A percentile compares a stretch with the other conserved stretches of the same genome.
phyloP scores from a whole-genome alignment of 1,139 yeast genomes.

The Yamadazyma siamensis region DNA sequence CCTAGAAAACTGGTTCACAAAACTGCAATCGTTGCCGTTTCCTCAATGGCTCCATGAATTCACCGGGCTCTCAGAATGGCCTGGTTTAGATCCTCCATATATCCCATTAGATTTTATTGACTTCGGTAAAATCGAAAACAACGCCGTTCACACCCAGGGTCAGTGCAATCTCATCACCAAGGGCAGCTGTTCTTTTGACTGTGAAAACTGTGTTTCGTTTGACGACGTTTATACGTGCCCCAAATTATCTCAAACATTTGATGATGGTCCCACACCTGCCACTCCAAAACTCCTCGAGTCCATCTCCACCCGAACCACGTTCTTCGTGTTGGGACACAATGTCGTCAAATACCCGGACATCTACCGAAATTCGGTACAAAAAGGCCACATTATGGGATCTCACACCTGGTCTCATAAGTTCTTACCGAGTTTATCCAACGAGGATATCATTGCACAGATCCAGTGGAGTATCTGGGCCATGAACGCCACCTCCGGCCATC shows the following conservation, averaged over 20 bases:
- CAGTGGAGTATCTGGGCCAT: slow-evolving; percentile 98
- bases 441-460: slow-evolving; percentile 80
- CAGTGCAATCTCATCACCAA: slow-evolving; percentile 47
- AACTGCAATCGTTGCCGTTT: slow-evolving; percentile 38
- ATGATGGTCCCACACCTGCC: slow-evolving; percentile 86
- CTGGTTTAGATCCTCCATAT: slow-evolving; percentile 81
- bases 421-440: slow-evolving; percentile 72
- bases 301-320: slow-evolving; percentile 58
- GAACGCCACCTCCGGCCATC: slow-evolving; percentile 86
- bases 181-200: slow-evolving; percentile 78
- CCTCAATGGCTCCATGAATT: slow-evolving; percentile 77
- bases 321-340: slow-evolving; percentile 82
- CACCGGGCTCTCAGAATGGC: slow-evolving; percentile 79
- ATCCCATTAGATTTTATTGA: slow-evolving; percentile 74
- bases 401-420: slow-evolving; percentile 95
- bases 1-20: slow-evolving; percentile 1
- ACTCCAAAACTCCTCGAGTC: slow-evolving; percentile 58
- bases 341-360: slow-evolving; percentile 74
- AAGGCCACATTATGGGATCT: slow-evolving; percentile 79
- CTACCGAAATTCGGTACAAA: slow-evolving; percentile 50
- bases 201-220: slow-evolving; percentile 70
- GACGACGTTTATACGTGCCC: slow-evolving; percentile 81
- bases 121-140: slow-evolving; percentile 44
- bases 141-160: slow-evolving; percentile 54
- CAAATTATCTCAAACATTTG: slow-evolving; percentile 79